These are phyloP conservation scores for Aspergillus sojae DNA, from an alignment of 2,329 filamentous ascomycete species.

Conservation along the genomic window DNA sequence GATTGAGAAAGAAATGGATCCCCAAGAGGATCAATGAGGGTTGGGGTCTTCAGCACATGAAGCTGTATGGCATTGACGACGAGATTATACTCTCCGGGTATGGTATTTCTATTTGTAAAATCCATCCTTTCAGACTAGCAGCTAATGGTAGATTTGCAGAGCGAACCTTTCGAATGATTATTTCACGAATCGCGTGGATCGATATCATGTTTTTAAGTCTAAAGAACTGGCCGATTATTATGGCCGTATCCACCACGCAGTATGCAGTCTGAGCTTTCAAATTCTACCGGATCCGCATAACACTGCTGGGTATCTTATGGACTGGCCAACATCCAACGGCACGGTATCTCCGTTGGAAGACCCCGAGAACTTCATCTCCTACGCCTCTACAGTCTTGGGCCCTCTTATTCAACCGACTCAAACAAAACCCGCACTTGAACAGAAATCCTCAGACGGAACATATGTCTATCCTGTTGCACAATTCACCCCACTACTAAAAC, in stretches of 20 bases:
- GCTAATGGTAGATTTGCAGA: slow-evolving; percentile 35
- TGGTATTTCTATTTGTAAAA: slow-evolving; percentile 19
- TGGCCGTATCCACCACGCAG: slow-evolving; percentile 71
- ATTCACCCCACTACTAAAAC: slow-evolving; percentile 79
- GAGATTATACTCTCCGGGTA: slow-evolving; percentile 92
- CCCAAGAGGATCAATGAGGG: slow-evolving; percentile 94
- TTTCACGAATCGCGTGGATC: slow-evolving; percentile 92
- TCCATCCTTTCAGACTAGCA: too few species aligned
- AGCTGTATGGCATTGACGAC: slow-evolving; percentile 93
- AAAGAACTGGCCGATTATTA: slow-evolving; percentile 82
- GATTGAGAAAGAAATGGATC: slow-evolving; percentile 77
- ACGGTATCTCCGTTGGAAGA: slow-evolving; percentile 74
- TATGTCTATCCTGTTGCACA: slow-evolving; percentile 85
- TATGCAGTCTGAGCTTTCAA: slow-evolving; percentile 79
- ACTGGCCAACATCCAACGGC: slow-evolving; percentile 76
- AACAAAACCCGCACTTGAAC: slow-evolving; percentile 31
- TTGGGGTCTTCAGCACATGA: slow-evolving; percentile 99
- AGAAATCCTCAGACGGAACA: slow-evolving; percentile 59
- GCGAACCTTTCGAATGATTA: slow-evolving; percentile 93
- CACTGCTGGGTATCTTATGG: slow-evolving; percentile 54
- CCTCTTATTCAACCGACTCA: slow-evolving; percentile 63
- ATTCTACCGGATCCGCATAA: slow-evolving; percentile 61
- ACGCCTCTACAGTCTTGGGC: slow-evolving; percentile 68
- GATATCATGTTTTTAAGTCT: slow-evolving; percentile 89
- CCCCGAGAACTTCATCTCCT: slow-evolving; percentile 68